These are phyloP conservation scores for Microbotryomycetes sp. DNA, from an alignment of 1,284 basidiomycete species.

Conservation along the genomic window DNA sequence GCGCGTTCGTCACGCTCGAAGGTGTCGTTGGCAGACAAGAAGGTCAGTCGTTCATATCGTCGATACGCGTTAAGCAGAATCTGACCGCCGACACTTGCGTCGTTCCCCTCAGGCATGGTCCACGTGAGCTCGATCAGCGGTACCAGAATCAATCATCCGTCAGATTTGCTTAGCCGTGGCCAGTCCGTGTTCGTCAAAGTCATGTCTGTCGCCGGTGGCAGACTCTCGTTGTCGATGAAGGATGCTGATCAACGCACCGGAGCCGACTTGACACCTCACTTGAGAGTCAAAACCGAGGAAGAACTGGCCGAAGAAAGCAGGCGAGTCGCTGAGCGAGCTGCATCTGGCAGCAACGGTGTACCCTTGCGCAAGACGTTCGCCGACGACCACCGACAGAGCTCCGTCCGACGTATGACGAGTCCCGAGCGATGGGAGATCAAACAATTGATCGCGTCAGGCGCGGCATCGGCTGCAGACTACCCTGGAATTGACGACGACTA, in stretches of 20 bases:
- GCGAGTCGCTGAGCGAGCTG: slow-evolving; percentile 55
- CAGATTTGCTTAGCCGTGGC: slow-evolving; percentile 75
- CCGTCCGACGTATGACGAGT: slow-evolving; percentile 85
- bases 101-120: slow-evolving; percentile 65
- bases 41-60: slow-evolving; percentile 52
- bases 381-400: slow-evolving; percentile 45
- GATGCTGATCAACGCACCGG: slow-evolving; percentile 91
- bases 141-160: slow-evolving; percentile 69
- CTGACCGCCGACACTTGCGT: too few relatives aligned
- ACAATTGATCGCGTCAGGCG: slow-evolving; percentile 93
- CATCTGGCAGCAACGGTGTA: slow-evolving; percentile 47
- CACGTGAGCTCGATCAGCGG: slow-evolving; percentile 86
- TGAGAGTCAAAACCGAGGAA: slow-evolving; percentile 85
- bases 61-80: not conserved
- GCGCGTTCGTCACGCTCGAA: slow-evolving; percentile 85
- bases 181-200: slow-evolving; percentile 92
- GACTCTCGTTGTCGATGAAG: slow-evolving; percentile 88
- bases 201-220: slow-evolving; percentile 77
- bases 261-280: slow-evolving; percentile 82
- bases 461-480: slow-evolving; percentile 86
- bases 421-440: slow-evolving; percentile 99
- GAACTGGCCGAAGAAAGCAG: slow-evolving; percentile 75
- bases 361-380: slow-evolving; percentile 48
- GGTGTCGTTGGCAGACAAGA: slow-evolving; percentile 79
- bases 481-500: slow-evolving; percentile 93